Conservation (phyloP, 164 flowering plant genomes). For the Tinospora cordifolia region DNA sequence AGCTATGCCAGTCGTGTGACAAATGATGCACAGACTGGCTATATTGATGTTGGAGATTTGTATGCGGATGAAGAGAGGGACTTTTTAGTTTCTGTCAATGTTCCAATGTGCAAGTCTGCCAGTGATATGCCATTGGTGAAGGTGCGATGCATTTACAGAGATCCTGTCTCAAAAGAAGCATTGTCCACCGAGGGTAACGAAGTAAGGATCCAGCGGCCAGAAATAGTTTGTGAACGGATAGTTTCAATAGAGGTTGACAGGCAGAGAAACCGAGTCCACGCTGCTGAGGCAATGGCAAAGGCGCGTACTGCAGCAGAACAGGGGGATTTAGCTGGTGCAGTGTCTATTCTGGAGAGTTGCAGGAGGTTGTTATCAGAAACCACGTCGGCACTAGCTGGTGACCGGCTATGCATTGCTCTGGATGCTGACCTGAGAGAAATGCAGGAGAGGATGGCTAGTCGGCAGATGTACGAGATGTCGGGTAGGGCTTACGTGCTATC, state of each 20-base stretch:
- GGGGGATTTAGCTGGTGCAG: conserved; percentile 65
- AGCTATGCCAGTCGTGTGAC: conserved; percentile 45
- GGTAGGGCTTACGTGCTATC: conserved; percentile 92
- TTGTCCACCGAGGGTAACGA: conserved; percentile 30
- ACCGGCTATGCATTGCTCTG: conserved; percentile 49
- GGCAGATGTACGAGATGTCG: conserved; percentile 60
- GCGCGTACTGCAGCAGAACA: conserved; percentile 68
- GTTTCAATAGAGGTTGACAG: conserved; percentile 79
- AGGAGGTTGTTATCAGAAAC: conserved; percentile 42
- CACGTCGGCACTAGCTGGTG: conserved; percentile 51
- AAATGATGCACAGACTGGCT: conserved; percentile 34
- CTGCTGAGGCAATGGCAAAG: conserved; percentile 74
- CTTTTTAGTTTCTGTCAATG: conserved; percentile 49
- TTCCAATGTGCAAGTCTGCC: conserved; percentile 40
- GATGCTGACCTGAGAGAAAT: conserved; percentile 78
- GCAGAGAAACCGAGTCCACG: conserved; percentile 65
- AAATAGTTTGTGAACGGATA: conserved; percentile 19
- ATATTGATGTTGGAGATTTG: conserved; percentile 65
- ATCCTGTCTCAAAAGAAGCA: conserved; percentile 47
- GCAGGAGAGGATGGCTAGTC: conserved; percentile 85
- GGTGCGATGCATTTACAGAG: conserved; percentile 51
- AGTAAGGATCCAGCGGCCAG: conserved; percentile 54
- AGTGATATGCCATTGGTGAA: conserved; percentile 41
- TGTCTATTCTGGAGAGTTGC: conserved; percentile 49
- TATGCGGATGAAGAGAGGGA: conserved; percentile 96